These are phyloP conservation scores for Yamadazyma endophytica DNA, from an alignment of 805 yeast species.

Conservation along the genomic window DNA sequence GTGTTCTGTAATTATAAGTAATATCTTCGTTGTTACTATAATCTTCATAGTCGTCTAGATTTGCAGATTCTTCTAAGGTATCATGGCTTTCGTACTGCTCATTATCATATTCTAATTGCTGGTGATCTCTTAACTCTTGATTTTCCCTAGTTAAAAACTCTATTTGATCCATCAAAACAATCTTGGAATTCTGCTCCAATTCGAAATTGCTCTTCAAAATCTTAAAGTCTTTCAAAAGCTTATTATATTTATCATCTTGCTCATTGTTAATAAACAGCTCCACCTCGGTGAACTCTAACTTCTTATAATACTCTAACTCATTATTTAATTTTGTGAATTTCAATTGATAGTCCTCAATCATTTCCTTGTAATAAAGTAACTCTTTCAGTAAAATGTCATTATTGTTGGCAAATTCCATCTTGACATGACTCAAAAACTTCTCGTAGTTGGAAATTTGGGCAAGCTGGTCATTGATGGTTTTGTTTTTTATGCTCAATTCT, in stretches of 20 bases:
- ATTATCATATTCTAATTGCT: background rate
- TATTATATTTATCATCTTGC: constrained; percentile 19
- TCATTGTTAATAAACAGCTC: constrained; percentile 5
- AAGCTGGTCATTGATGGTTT: constrained; percentile 22
- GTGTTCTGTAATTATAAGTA: constrained; percentile 10
- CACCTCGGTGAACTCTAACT: constrained; percentile 8
- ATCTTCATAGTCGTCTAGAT: constrained; percentile 2
- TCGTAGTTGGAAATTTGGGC: constrained; percentile 24
- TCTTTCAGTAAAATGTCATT: constrained; percentile 27
- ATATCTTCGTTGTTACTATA: constrained; percentile 4
- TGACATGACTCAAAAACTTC: constrained; percentile 19
- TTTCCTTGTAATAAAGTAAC: constrained; percentile 26
- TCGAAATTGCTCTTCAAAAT: constrained; percentile 48
- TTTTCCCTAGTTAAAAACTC: constrained; percentile 43
- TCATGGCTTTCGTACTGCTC: constrained; percentile 2
- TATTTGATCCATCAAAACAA: constrained; percentile 50
- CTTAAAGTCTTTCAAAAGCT: constrained; percentile 30
- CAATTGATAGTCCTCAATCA: constrained; percentile 28
- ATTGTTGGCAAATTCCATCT: constrained; percentile 22
- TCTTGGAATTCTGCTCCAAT: constrained; percentile 49
- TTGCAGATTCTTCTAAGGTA: constrained; percentile 1
- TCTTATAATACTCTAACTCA: constrained; percentile 14
- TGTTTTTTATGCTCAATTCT: constrained; percentile 22
- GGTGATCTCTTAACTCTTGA: constrained; percentile 4
- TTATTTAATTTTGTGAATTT: constrained; percentile 16